phyloP scores from a whole-genome alignment of 257 asterid genomes.

The Henckelia pumila region DNA sequence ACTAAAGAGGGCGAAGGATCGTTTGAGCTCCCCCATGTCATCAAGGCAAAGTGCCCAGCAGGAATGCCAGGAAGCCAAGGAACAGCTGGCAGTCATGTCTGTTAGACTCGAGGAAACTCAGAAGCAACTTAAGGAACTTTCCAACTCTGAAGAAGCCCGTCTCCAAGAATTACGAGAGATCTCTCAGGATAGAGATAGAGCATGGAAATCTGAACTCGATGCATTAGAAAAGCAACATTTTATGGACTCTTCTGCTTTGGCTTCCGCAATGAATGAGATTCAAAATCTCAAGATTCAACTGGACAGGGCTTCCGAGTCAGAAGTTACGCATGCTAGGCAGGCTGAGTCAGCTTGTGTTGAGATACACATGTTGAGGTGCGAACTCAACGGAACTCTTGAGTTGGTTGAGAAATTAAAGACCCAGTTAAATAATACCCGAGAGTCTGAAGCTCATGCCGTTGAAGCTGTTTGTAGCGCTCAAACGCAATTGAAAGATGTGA shows the following conservation, averaged over 20 bases:
- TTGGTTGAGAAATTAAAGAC: slow-evolving; percentile 55
- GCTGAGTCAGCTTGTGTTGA: slow-evolving; percentile 69
- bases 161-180: slow-evolving; percentile 70
- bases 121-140: slow-evolving; percentile 61
- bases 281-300: slow-evolving; percentile 73
- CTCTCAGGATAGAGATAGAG: slow-evolving; percentile 81
- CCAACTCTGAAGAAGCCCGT: slow-evolving; percentile 70
- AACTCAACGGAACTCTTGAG: slow-evolving; percentile 54
- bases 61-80: slow-evolving; percentile 70
- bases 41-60: slow-evolving; percentile 60
- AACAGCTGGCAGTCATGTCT: slow-evolving; percentile 56
- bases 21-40: slow-evolving; percentile 64
- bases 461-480: slow-evolving; percentile 62
- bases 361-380: slow-evolving; percentile 53
- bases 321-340: slow-evolving; percentile 59
- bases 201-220: slow-evolving; percentile 77
- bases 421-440: slow-evolving; percentile 56
- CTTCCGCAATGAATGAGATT: slow-evolving; percentile 67
- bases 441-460: slow-evolving; percentile 53
- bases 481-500: slow-evolving; percentile 54
- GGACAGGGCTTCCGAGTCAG: slow-evolving; percentile 52
- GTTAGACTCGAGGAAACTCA: slow-evolving; percentile 62
- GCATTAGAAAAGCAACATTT: slow-evolving; percentile 74
- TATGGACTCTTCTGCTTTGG: slow-evolving; percentile 65
- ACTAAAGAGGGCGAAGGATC: slow-evolving; percentile 65